Evolutionary conservation across 2,329 filamentous ascomycete species (phyloP).

Genomic region (Neophaeococcomyces mojaviensis): DNA sequence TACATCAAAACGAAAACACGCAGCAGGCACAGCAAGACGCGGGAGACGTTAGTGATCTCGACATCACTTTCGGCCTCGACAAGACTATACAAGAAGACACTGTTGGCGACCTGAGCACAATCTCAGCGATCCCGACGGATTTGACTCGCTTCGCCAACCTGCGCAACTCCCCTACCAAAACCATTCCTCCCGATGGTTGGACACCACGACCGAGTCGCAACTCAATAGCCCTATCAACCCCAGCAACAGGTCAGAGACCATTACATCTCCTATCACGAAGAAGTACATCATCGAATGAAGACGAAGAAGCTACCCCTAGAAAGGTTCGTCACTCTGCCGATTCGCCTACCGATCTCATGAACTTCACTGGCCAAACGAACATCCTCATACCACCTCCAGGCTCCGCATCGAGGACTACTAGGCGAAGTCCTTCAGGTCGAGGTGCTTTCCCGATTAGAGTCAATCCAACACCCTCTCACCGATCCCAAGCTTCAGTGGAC

Average conservation of each 20-base stretch:
- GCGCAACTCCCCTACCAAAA: constrained; percentile 56
- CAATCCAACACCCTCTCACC: constrained; percentile 19
- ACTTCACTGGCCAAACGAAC: constrained; percentile 76
- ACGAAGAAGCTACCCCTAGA: constrained; percentile 41
- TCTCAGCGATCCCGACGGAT: constrained; percentile 75
- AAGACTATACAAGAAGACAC: constrained; percentile 28
- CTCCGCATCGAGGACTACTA: constrained; percentile 34
- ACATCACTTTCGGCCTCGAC: constrained; percentile 18
- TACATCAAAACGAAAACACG: background rate
- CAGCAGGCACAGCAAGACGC: background rate
- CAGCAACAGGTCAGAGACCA: constrained; percentile 35
- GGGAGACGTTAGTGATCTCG: constrained; percentile 22
- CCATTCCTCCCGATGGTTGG: constrained; percentile 31
- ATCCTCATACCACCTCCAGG: constrained; percentile 42
- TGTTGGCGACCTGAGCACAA: constrained; percentile 62
- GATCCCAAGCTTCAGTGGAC: constrained; percentile 24
- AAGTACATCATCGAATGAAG: constrained; percentile 28
- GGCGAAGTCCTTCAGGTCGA: constrained; percentile 32
- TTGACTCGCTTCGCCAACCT: constrained; percentile 75
- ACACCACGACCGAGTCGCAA: constrained; percentile 35
- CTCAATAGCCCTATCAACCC: constrained; percentile 37
- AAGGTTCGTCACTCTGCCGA: constrained; percentile 45
- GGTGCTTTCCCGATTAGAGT: constrained; percentile 23
- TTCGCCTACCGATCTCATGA: constrained; percentile 64
- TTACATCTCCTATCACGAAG: constrained; percentile 30